Base-by-base conservation (phyloP, 169 alveolate genomes). In the Plasmodium gonderi region DNA sequence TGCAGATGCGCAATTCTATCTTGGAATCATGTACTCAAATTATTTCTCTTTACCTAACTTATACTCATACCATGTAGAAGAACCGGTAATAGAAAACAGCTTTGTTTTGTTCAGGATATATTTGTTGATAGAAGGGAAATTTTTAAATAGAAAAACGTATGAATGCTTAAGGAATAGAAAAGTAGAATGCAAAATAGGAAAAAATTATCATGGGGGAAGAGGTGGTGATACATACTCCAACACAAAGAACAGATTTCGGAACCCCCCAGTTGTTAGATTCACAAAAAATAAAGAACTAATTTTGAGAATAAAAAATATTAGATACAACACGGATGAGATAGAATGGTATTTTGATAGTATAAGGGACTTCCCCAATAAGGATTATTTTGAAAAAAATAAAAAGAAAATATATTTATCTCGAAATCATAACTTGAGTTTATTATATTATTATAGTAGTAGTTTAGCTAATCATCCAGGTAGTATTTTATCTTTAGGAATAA, bases 391-490 rank as follows among this genome's bases (percentile, higher is more conserved):
- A 6, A 72, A 74, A 20, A 72, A 74, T 38, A 29, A n/a, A n/a
- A 44, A 26, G 7, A 82, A 47, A 26, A 45, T 82, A 72, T 1
- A 85, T 20, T 74, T 36, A 17, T 44, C 38, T 0, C 1, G 79
- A 47, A 85, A 85, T 72, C 79, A 74, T 85, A 40, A 36, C 20
- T 51, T 85, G 44, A 85, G 92, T 36, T 85, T 85, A 64, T 51
- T 85, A 54, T 85, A 85, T 44, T 51, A 20, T 31, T 85, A 85
- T 77, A 85, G 92, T 85, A 85, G 92, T 51, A 85, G 85, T 51
- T 38, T 85, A 64, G 92, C 79, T n/a, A 85, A 85, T 31, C 92
- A 85, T 51, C 77, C 92, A 51, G 92, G 87, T 6, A 54, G 92
- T 36, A 74, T 38, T 7, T 74, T 85, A 38, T 44, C 92, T n/a